phyloP scores from a whole-genome alignment of 1,284 basidiomycete genomes.

The Sphaerobolus stellatus region DNA sequence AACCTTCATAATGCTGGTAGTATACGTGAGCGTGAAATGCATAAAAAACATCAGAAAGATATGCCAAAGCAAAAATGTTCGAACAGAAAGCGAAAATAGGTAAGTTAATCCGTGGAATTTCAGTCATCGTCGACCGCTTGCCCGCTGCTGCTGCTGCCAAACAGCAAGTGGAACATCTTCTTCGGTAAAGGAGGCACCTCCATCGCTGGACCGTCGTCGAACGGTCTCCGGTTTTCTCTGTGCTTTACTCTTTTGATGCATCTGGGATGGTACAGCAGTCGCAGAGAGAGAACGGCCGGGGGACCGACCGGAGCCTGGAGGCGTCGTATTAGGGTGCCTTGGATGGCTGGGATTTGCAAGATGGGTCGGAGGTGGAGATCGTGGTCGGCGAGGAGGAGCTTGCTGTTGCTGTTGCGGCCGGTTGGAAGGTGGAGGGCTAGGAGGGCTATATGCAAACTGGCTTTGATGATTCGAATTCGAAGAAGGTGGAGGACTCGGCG shows the following conservation, averaged over 20 bases:
- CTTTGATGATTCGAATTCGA: background rate
- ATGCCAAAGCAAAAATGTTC: no score
- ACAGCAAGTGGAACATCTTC: constrained; percentile 75
- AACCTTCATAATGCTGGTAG: constrained; percentile 6
- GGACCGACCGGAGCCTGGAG: constrained; percentile 35
- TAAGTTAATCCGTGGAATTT: background rate
- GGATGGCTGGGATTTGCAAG: constrained; percentile 28
- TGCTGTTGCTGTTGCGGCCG: constrained; percentile 22
- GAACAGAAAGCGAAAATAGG: background rate
- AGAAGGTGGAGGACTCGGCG: constrained; percentile 30
- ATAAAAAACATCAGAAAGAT: no score
- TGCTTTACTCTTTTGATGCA: constrained; percentile 33
- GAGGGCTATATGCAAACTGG: constrained; percentile 24
- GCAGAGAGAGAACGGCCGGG: constrained; percentile 68
- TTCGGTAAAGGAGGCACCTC: constrained; percentile 52
- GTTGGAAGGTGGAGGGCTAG: constrained; percentile 22
- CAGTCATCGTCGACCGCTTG: background rate
- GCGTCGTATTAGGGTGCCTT: constrained; percentile 22
- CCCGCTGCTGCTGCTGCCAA: constrained; percentile 68
- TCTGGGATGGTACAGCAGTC: constrained; percentile 47
- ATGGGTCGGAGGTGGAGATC: constrained; percentile 40
- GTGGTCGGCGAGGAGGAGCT: constrained; percentile 28
- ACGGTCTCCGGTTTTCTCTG: constrained; percentile 61
- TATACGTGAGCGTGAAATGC: no score
- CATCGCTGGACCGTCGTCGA: constrained; percentile 38